A percentile compares a stretch with the other conserved stretches of the same genome.
Evolutionary conservation across 306 rosid species (phyloP).

Genomic region (Astragalus membranaceus): DNA sequence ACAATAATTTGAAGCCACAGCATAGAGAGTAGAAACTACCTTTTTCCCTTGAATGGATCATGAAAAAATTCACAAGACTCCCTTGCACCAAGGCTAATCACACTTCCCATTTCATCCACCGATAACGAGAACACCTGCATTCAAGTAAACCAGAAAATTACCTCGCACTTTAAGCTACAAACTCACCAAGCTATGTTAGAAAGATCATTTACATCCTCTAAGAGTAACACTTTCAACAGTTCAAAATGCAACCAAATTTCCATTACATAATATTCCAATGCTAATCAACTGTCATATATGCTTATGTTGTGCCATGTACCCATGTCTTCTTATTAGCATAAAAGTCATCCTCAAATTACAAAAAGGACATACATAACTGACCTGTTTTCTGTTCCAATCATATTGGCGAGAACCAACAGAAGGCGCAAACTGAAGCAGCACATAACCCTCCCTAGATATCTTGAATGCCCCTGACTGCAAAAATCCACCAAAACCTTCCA

Average conservation of each 20-base stretch:
- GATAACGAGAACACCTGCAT: conserved; percentile 50
- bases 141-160: conserved; percentile 26
- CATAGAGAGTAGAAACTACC: conserved; percentile 40
- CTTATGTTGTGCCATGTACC: not conserved
- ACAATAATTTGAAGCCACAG: not conserved
- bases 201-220: not conserved
- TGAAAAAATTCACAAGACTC: conserved; percentile 75
- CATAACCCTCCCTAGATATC: conserved; percentile 75
- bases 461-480: conserved; percentile 85
- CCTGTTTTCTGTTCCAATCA: conserved; percentile 96
- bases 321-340: not conserved
- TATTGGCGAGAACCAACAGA: conserved; percentile 64
- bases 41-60: conserved; percentile 61
- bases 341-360: not conserved
- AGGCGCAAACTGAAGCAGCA: conserved; percentile 93
- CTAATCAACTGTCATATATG: not conserved
- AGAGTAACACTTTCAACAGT: not conserved
- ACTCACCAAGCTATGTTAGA: not conserved
- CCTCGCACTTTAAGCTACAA: not conserved
- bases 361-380: conserved; percentile 10
- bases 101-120: conserved; percentile 72
- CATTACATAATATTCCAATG: not conserved
- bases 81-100: conserved; percentile 61
- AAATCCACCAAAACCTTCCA: not conserved
- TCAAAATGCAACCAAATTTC: not conserved